A percentile compares a stretch with the other conserved stretches of the same genome.
phyloP scores from a whole-genome alignment of 108 stramenopile genomes.

The Chaetoceros tenuissimus region DNA sequence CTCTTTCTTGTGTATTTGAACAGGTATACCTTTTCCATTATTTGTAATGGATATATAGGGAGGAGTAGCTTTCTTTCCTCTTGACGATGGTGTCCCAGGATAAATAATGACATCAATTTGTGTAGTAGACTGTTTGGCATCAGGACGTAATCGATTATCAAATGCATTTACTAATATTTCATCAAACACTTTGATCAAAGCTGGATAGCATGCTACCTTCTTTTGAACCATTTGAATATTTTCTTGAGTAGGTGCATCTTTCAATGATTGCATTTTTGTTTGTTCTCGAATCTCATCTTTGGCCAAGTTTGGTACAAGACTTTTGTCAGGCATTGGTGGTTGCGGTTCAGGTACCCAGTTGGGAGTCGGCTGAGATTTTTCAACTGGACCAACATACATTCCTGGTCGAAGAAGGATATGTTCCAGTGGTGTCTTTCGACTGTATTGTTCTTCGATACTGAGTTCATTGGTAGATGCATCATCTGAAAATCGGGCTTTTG shows the following conservation, averaged over 20 bases:
- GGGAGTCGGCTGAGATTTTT: not conserved
- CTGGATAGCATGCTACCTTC: conserved; percentile 28
- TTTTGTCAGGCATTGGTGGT: conserved; percentile 54
- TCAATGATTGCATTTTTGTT: not conserved
- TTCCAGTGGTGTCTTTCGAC: conserved; percentile 50
- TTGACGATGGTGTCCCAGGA: conserved; percentile 25
- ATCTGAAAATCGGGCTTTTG: no score
- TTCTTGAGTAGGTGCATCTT: not conserved
- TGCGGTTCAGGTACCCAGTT: conserved; percentile 8
- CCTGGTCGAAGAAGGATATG: conserved; percentile 59
- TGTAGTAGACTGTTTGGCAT: conserved; percentile 35
- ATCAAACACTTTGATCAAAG: conserved; percentile 83
- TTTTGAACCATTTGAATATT: conserved; percentile 19
- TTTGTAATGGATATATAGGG: conserved; percentile 70
- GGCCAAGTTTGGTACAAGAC: conserved; percentile 48
- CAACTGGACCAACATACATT: conserved; percentile 59
- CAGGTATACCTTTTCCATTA: conserved; percentile 68
- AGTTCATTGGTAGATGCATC: no score
- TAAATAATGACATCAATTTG: conserved; percentile 63
- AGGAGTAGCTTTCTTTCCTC: conserved; percentile 8
- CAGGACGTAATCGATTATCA: conserved; percentile 79
- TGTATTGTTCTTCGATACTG: conserved; percentile 37
- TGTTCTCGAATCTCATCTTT: not conserved
- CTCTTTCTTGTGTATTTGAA: conserved; percentile 48
- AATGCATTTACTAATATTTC: conserved; percentile 94